Percentiles rank a stretch among this genome's conserved stretches.
Conservation (phyloP, 768 basidiomycete genomes). For the Dioszegia crocea region DNA sequence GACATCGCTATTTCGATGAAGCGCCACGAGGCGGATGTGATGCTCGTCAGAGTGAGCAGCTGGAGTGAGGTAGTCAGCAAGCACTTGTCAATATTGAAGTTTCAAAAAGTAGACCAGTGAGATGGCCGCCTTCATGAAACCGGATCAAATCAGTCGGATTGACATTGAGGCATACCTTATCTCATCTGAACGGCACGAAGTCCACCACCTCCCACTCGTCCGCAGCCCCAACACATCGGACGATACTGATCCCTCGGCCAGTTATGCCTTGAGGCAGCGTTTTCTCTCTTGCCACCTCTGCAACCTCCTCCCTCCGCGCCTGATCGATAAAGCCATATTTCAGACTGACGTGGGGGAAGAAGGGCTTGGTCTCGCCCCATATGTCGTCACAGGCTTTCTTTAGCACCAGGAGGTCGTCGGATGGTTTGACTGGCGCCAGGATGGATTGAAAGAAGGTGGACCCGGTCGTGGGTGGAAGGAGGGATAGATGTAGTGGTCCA, state of each 20-base stretch:
- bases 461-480: neutral
- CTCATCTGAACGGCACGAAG: too few species aligned
- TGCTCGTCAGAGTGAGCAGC: too few species aligned
- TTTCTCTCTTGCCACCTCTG: neutral
- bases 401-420: neutral
- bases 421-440: neutral
- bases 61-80: too few species aligned
- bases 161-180: too few species aligned
- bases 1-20: too few species aligned
- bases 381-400: neutral
- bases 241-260: neutral
- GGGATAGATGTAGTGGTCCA: neutral
- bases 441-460: neutral
- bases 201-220: slow-evolving; percentile 5
- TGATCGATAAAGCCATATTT: neutral
- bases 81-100: too few species aligned
- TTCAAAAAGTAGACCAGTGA: too few species aligned
- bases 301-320: neutral
- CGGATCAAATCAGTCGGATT: too few species aligned
- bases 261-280: neutral
- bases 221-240: neutral
- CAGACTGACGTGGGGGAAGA: slow-evolving; percentile 1
- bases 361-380: neutral
- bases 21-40: too few species aligned
- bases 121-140: too few species aligned